Evolutionary conservation across 805 yeast genomes (phyloP).

Genomic region (Metschnikowia borealis): DNA sequence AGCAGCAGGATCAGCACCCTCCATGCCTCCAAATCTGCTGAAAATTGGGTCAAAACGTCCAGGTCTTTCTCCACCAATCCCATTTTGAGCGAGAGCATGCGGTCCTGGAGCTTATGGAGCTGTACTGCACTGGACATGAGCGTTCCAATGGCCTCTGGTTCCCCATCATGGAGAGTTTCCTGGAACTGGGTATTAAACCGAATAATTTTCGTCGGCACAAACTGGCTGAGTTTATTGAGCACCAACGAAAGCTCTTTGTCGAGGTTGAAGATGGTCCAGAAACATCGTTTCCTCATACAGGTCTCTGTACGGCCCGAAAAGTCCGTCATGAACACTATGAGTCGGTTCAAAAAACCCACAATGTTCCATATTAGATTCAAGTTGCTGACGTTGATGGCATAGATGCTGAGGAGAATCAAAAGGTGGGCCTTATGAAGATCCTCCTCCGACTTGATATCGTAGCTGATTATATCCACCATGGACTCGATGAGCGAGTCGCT

Average conservation of each 20-base stretch:
- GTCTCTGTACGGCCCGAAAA: constrained; percentile 7
- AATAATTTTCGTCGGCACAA: constrained; percentile 25
- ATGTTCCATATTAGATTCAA: constrained; percentile 31
- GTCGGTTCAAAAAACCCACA: constrained; percentile 32
- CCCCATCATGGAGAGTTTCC: constrained; percentile 19
- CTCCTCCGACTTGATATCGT: constrained; percentile 24
- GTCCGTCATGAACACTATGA: constrained; percentile 17
- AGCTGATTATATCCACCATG: constrained; percentile 32
- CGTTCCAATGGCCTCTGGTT: constrained; percentile 18
- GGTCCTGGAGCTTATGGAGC: constrained; percentile 24
- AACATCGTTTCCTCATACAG: constrained; percentile 18
- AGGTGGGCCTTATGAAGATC: constrained; percentile 27
- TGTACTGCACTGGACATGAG: constrained; percentile 23
- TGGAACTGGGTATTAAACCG: constrained; percentile 14
- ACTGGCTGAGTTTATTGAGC: constrained; percentile 32
- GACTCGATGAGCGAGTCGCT: constrained; percentile 30
- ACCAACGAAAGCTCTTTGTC: constrained; percentile 38
- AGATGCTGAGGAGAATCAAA: constrained; percentile 30
- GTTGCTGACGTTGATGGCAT: constrained; percentile 27
- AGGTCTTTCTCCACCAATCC: constrained; percentile 8
- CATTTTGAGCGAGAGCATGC: constrained; percentile 20
- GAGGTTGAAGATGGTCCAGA: constrained; percentile 37
- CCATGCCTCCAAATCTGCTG: constrained; percentile 38
- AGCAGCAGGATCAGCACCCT: constrained; percentile 26
- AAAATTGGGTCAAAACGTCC: constrained; percentile 17